phyloP scores from a whole-genome alignment of 768 basidiomycete species.

The Rhodocollybia butyracea region DNA sequence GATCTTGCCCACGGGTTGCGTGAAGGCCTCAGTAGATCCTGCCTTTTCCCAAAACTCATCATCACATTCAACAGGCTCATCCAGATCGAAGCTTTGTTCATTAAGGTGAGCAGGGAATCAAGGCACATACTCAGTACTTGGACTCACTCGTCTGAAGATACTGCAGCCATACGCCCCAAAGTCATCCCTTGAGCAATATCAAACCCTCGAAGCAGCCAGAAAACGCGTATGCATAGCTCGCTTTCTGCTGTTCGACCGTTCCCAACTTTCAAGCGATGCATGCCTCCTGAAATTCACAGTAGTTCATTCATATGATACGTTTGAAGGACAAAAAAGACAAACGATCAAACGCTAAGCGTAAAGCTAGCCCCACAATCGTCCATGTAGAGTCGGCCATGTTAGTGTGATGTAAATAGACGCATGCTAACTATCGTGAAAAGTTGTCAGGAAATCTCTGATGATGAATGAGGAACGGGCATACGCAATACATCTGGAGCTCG shows the following conservation, averaged over 20 bases:
- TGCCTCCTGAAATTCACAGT: too few species aligned
- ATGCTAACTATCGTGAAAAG: neutral
- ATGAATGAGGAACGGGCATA: conserved; percentile 23
- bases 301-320: too few species aligned
- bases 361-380: conserved; percentile 33
- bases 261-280: conserved; percentile 32
- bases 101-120: neutral
- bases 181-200: conserved; percentile 7
- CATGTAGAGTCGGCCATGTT: conserved; percentile 23
- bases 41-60: conserved; percentile 34
- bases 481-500: conserved; percentile 35
- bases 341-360: conserved; percentile 40
- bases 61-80: conserved; percentile 50
- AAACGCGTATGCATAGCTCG: conserved; percentile 9
- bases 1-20: conserved; percentile 8
- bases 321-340: too few species aligned
- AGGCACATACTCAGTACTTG: neutral
- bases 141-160: conserved; percentile 35
- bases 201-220: conserved; percentile 6
- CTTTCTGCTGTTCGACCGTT: neutral
- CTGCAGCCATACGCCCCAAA: conserved; percentile 49
- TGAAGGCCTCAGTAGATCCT: neutral
- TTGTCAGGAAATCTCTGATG: neutral
- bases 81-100: conserved; percentile 35
- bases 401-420: conserved; percentile 27